Evolutionary conservation across 1,284 basidiomycete species (phyloP), one percentile per base, ranked within the genome.

Genomic region (Moesziomyces globuligerus): DNA sequence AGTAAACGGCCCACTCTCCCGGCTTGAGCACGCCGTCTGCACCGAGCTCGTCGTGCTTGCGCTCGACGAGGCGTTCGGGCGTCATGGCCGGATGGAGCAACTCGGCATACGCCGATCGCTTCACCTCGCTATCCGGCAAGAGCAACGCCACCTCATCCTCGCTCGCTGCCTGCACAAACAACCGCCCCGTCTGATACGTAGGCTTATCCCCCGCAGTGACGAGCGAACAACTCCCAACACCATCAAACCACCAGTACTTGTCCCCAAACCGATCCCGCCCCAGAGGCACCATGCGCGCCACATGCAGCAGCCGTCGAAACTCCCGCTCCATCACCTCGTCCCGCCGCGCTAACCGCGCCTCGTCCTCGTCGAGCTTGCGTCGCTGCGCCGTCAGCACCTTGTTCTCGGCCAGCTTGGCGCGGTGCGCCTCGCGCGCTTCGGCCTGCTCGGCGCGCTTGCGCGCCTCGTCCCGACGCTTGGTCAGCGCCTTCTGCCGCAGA

Each of bases 161-260:
- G 69, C 90, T 90, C 7, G 91, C 90, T 1, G 92, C 93, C 83
- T 98, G 95, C 25, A 98, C 85, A 81, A 95, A 96, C 45, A 98
- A 81, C 51, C 94, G 85, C 2, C 93, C 95, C 7, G 93, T 90
- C 18, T 93, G 92, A 80, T 93, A 95, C 77, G 78, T 72, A 7
- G 90, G 86, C 11, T 60, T 59, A 5, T 65, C 66, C 0, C 32
- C 44, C 38, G 56, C 66, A 3, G 57, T 55, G 8, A 93, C 84
- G 37, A 95, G 83, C 26, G 89, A 89, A 51, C 90, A 90, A 2
- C 89, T 88, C 3, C 96, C 95, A 84, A 95, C 88, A 4, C 96
- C 95, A 83, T 98, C 95, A 81, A 98, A 92, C 95, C 95, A 98
- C 94, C 94, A 98, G 66, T 97, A 87, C 29, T 91, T 89, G 83